These are phyloP conservation scores for Fusarium sp. DNA, from an alignment of 2,329 filamentous ascomycete genomes.

Conservation along the genomic window DNA sequence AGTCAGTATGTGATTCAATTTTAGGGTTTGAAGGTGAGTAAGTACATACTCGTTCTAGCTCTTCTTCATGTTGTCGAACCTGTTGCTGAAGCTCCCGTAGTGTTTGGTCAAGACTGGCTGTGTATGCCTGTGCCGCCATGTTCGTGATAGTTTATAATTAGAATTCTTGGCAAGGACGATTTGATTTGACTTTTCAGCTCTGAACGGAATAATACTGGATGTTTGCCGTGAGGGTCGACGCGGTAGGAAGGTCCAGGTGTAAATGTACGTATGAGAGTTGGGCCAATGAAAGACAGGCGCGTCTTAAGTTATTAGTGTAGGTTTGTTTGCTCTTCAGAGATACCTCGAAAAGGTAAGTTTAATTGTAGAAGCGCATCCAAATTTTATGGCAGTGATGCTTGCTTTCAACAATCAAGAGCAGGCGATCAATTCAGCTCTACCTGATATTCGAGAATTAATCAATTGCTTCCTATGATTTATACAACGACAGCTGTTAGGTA, in stretches of 20 bases:
- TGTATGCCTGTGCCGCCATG: conserved; percentile 48
- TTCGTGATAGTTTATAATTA: conserved; percentile 35
- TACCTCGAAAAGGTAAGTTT: neutral
- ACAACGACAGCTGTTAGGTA: neutral
- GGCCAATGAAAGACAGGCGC: conserved; percentile 1
- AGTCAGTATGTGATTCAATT: conserved; percentile 3
- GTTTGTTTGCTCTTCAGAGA: neutral
- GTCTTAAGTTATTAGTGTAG: conserved; percentile 1
- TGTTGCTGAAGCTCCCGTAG: conserved; percentile 73
- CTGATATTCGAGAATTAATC: neutral
- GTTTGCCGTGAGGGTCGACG: neutral
- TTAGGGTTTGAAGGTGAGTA: neutral
- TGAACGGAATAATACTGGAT: neutral
- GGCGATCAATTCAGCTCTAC: neutral
- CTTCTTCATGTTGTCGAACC: conserved; percentile 65
- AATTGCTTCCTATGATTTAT: neutral
- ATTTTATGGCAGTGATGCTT: neutral
- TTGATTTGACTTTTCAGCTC: neutral
- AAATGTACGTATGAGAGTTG: neutral
- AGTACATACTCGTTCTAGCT: conserved; percentile 59
- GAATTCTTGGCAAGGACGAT: neutral
- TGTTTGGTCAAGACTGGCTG: conserved; percentile 72
- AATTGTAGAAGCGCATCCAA: neutral
- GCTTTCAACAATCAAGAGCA: neutral
- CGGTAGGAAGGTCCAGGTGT: neutral